Evolutionary conservation across 2,329 filamentous ascomycete species (phyloP), one percentile per base, ranked within the genome.

Genomic region (Bisporella sp.): DNA sequence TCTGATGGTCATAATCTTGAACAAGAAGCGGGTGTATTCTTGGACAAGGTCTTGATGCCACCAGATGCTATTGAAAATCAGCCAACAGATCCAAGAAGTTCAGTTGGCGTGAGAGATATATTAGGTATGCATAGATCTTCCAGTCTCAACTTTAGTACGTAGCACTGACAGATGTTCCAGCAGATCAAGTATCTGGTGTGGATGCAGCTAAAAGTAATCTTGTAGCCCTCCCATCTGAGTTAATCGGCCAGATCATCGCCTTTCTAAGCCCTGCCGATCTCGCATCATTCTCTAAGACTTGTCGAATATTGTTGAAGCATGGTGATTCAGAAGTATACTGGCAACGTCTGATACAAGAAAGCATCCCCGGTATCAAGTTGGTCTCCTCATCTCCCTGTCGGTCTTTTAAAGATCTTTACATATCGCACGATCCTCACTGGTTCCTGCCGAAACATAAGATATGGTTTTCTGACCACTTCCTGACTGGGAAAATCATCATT

Each of bases 381-480:
- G 67, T 68, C 1, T 73, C 74, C 1, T 73, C 83, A 0, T 75
- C 73, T 5, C 83, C 84, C 5, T 83, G 77, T 60, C 59, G 69
- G 2, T 82, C 75, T 29, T 96, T 84, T 68, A 80, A 79, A 51
- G 76, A 85, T 30, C 77, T 96, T 2, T 96, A 87, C 65, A 71
- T 77, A 41, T 76, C 82, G 21, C 87, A 93, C 64, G 78, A 93
- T 56, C 84, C 85, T 0, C 81, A 84, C 60, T 96, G 91, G 91
- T 96, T 95, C 62, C 73, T 96, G 1, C 76, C 87, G 0, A 81
- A 79, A 47, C 75, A 87, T 64, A 91, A 87, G 67, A 73, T 96
- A 56, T 96, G 91, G 91, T 92, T 96, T 62, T 79, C 82, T 52
- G 89, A 96, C 66, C 76, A 74, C 2, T 77, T 83, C 31, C 75